A percentile compares a stretch with the other conserved stretches of the same genome.
Evolutionary conservation across 2,329 filamentous ascomycete genomes (phyloP).

Genomic region (Plectosphaerella plurivora): DNA sequence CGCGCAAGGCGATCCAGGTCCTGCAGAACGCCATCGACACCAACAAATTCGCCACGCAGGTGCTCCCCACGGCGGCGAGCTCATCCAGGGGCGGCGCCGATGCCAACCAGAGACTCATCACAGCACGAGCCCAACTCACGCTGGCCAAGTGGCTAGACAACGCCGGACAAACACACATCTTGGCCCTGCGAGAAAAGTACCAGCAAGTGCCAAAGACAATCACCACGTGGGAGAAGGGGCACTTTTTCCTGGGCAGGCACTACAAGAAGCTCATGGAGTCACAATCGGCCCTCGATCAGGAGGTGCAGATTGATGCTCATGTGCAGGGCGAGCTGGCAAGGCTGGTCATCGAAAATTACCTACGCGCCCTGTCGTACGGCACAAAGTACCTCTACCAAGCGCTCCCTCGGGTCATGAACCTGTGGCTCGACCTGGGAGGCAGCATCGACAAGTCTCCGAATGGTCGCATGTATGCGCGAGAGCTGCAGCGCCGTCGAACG

Average conservation of each 20-base stretch:
- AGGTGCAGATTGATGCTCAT: slow-evolving; percentile 73
- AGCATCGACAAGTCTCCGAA: slow-evolving; percentile 61
- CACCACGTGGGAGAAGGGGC: slow-evolving; percentile 86
- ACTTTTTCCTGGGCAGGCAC: slow-evolving; percentile 94
- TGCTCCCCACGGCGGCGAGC: slow-evolving; percentile 24
- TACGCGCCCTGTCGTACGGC: slow-evolving; percentile 80
- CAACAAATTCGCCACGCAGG: slow-evolving; percentile 64
- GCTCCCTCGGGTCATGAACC: slow-evolving; percentile 80
- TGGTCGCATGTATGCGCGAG: slow-evolving; percentile 46
- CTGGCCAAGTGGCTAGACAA: slow-evolving; percentile 95
- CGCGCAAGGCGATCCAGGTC: slow-evolving; percentile 90
- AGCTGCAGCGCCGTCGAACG: slow-evolving; percentile 52
- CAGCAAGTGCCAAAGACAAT: slow-evolving; percentile 70
- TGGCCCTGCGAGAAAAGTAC: slow-evolving; percentile 75
- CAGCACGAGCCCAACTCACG: slow-evolving; percentile 77
- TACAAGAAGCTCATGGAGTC: slow-evolving; percentile 95
- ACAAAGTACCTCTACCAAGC: slow-evolving; percentile 97
- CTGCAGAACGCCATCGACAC: slow-evolving; percentile 80
- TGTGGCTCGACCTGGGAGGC: slow-evolving; percentile 90
- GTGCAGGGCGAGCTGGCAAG: slow-evolving; percentile 80
- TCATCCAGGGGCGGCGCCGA: slow-evolving; percentile 37
- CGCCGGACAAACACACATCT: slow-evolving; percentile 87
- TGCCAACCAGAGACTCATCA: slow-evolving; percentile 54
- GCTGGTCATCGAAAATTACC: slow-evolving; percentile 88
- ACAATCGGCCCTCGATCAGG: slow-evolving; percentile 70